phyloP scores from a whole-genome alignment of 371 early-diverging fungal species.

The Syncephalis plumigaleata region DNA sequence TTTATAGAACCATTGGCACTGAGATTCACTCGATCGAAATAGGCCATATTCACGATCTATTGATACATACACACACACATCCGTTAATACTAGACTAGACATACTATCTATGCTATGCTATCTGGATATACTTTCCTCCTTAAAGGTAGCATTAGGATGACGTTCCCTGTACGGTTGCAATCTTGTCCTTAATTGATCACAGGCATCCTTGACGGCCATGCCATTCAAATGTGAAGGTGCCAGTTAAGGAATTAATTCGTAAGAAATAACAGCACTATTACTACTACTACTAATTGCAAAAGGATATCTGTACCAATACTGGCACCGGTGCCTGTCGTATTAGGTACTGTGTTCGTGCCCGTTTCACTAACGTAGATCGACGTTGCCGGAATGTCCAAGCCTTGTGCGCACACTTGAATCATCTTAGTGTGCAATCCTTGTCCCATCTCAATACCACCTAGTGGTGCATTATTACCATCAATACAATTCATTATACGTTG shows the following conservation, averaged over 20 bases:
- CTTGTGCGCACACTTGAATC: slow-evolving; percentile 52
- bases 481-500: background rate
- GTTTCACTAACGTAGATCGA: slow-evolving; percentile 50
- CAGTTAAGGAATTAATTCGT: background rate
- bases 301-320: slow-evolving; percentile 43
- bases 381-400: slow-evolving; percentile 35
- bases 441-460: slow-evolving; percentile 66
- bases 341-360: slow-evolving; percentile 46
- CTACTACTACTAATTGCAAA: background rate
- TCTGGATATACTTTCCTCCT: slow-evolving; percentile 9
- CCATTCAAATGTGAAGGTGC: slow-evolving; percentile 28
- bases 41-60: slow-evolving; percentile 32
- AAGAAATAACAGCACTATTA: background rate
- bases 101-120: too few species aligned
- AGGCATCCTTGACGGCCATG: slow-evolving; percentile 51
- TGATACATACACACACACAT: too few species aligned
- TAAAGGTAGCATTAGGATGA: slow-evolving; percentile 19
- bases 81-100: too few species aligned
- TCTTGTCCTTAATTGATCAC: slow-evolving; percentile 37
- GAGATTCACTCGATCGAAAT: slow-evolving; percentile 50
- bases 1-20: slow-evolving; percentile 57
- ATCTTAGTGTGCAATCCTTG: slow-evolving; percentile 70
- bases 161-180: slow-evolving; percentile 38
- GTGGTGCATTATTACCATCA: background rate
- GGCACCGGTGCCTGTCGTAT: slow-evolving; percentile 54